phyloP scores from a whole-genome alignment of 257 asterid species.

The Craterostigma plantagineum region DNA sequence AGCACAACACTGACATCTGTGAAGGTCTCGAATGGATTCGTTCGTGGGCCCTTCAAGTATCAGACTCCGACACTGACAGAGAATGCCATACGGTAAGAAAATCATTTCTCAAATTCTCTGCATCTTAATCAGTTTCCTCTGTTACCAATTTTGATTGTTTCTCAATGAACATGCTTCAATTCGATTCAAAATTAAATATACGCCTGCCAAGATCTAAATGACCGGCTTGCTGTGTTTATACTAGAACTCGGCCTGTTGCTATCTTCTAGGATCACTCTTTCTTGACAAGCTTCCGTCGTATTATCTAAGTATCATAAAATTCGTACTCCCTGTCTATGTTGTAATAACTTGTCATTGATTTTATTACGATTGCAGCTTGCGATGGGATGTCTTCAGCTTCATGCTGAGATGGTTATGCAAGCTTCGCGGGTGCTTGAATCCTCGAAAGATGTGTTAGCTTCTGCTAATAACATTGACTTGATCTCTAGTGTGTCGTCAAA shows the following conservation, averaged over 20 bases:
- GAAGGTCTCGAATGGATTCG: conserved; percentile 90
- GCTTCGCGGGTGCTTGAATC: conserved; percentile 71
- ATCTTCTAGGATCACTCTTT: too few species aligned
- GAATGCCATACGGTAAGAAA: conserved; percentile 71
- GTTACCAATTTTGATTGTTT: not conserved
- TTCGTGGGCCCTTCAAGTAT: conserved; percentile 55
- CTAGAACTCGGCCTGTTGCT: too few species aligned
- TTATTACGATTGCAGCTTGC: conserved; percentile 48
- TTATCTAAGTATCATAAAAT: not conserved
- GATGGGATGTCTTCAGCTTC: conserved; percentile 76
- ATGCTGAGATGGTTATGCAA: conserved; percentile 82
- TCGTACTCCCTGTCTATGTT: too few species aligned
- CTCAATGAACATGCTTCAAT: not conserved
- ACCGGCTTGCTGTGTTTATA: conserved; percentile 6
- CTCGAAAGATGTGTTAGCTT: conserved; percentile 13
- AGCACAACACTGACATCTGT: conserved; percentile 45
- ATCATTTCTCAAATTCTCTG: not conserved
- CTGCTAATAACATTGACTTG: conserved; percentile 20
- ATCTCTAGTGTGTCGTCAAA: conserved; percentile 23
- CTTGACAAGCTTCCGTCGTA: not conserved
- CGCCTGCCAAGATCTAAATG: not conserved
- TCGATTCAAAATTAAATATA: too few species aligned
- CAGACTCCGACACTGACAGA: conserved; percentile 75
- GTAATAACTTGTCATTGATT: not conserved
- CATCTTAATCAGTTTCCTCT: not conserved